Percentiles rank a stretch among this genome's conserved stretches.
phyloP scores from a whole-genome alignment of 1,284 basidiomycete genomes.

The Volvariella volvacea region DNA sequence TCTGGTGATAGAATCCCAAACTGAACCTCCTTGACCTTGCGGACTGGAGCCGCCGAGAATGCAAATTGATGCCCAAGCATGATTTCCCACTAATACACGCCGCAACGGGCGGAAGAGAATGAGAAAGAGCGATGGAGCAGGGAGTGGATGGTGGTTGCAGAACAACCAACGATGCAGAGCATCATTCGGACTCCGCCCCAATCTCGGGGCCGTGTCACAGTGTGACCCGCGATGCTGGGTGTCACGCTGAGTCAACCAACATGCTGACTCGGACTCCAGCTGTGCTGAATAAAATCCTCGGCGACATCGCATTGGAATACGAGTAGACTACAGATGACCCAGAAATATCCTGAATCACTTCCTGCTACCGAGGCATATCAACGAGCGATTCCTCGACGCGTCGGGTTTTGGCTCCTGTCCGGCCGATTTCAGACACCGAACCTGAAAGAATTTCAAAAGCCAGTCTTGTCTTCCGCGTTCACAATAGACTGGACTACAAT shows the following conservation, averaged over 20 bases:
- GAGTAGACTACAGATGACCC: too few relatives aligned
- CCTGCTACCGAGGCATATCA: too few relatives aligned
- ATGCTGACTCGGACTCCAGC: too few relatives aligned
- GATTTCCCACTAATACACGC: constrained; percentile 13
- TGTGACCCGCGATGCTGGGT: neutral
- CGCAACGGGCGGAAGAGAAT: constrained; percentile 13
- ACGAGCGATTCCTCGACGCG: too few relatives aligned
- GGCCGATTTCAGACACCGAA: too few relatives aligned
- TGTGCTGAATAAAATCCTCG: too few relatives aligned
- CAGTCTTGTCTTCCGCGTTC: too few relatives aligned
- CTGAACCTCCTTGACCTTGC: constrained; percentile 96
- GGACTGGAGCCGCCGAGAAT: constrained; percentile 88
- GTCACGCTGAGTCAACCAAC: constrained; percentile 9
- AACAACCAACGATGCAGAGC: constrained; percentile 33
- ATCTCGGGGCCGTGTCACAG: constrained; percentile 20
- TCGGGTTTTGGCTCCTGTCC: too few relatives aligned
- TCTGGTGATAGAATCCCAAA: constrained; percentile 99
- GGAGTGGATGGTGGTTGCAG: constrained; percentile 30
- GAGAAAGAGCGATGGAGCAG: constrained; percentile 16
- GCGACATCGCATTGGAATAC: too few relatives aligned
- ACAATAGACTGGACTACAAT: too few relatives aligned
- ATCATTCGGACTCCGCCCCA: constrained; percentile 34
- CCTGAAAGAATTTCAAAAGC: too few relatives aligned
- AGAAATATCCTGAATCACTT: too few relatives aligned
- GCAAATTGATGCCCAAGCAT: constrained; percentile 86